Evolutionary conservation across 2,329 filamentous ascomycete species (phyloP), one percentile per base, ranked within the genome.

Genomic region (Fusarium citri): DNA sequence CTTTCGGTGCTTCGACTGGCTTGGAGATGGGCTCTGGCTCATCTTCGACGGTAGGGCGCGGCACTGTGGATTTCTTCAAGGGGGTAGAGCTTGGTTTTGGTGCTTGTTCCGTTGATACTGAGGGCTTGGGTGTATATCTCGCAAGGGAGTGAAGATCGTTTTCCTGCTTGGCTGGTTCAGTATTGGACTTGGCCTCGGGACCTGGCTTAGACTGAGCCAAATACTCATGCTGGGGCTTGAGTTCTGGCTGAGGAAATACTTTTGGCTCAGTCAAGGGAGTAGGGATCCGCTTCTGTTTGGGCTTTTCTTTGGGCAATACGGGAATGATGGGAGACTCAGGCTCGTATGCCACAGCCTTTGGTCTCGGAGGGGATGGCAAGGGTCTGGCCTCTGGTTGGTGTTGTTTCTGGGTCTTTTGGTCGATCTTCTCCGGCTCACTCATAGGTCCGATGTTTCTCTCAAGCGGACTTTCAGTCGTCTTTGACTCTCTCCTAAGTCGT

Each of bases 31-130:
- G 4, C 20, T 49, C 25, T 16, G 48, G 30, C 9, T 66, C 63
- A 37, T 66, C 48, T 45, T 61, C 55, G 10, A 66, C 62, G 2
- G 62, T 55, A 2, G 48, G 42, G n/a, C 28, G n/a, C 11, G 61
- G 55, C 12, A 25, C 15, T 2, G 10, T 9, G 8, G n/a, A 18
- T 26, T 46, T 45, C n/a, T 22, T 25, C 10, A 15, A 18, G 8
- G 25, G 26, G 7, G 22, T 18, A 14, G 6, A 20, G 10, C 16
- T 20, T 14, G 18, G 10, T 14, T 28, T 51, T 34, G 28, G 15
- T 34, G 31, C 11, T 20, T 37, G 28, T 10, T 23, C 37, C 37
- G 34, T 34, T n/a, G n/a, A 25, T 20, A 7, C 31, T 20, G 31
- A 34, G 22, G 48, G 18, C 23, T 42, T 41, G 25, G 49, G 15